Evolutionary conservation across 192 early-diverging fungal species (phyloP).

Genomic region (Mortierella hygrophila): DNA sequence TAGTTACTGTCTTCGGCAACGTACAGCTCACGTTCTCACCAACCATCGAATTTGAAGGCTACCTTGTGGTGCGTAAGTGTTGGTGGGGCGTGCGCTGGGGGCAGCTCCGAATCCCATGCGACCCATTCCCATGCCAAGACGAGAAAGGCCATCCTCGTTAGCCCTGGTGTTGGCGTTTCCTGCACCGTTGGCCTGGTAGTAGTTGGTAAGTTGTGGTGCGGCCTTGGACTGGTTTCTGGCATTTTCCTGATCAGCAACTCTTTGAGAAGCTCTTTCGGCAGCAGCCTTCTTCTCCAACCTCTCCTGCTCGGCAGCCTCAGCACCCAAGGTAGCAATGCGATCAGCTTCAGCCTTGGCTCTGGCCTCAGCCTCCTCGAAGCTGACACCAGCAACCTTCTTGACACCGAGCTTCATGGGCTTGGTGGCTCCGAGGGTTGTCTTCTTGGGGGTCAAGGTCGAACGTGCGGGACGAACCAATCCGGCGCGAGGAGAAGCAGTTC

Average conservation of each 20-base stretch:
- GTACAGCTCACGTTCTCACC: background rate
- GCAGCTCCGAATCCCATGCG: slow-evolving; percentile 72
- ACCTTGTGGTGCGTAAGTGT: slow-evolving; percentile 42
- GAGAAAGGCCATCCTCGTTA: slow-evolving; percentile 65
- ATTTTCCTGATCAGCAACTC: slow-evolving; percentile 32
- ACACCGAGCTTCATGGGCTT: slow-evolving; percentile 90
- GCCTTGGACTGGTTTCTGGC: slow-evolving; percentile 32
- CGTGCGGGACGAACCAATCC: slow-evolving; percentile 47
- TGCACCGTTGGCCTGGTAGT: slow-evolving; percentile 63
- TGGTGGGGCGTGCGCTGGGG: slow-evolving; percentile 29
- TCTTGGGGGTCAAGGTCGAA: slow-evolving; percentile 56
- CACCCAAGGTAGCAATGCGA: slow-evolving; percentile 55
- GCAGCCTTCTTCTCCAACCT: slow-evolving; percentile 52
- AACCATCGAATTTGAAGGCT: background rate
- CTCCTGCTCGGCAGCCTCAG: slow-evolving; percentile 50
- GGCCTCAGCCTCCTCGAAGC: slow-evolving; percentile 94
- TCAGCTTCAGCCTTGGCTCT: slow-evolving; percentile 89
- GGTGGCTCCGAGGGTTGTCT: slow-evolving; percentile 82
- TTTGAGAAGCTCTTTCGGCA: slow-evolving; percentile 34
- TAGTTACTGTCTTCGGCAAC: background rate
- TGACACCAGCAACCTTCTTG: slow-evolving; percentile 84
- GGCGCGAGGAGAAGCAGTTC: slow-evolving; percentile 32
- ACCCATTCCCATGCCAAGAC: slow-evolving; percentile 79
- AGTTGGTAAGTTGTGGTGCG: slow-evolving; percentile 46
- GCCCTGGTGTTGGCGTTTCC: slow-evolving; percentile 25